Evolutionary conservation across 225 moss, liverwort and hornwort species (phyloP).

Genomic region (Physcomitrellopsis africana): DNA sequence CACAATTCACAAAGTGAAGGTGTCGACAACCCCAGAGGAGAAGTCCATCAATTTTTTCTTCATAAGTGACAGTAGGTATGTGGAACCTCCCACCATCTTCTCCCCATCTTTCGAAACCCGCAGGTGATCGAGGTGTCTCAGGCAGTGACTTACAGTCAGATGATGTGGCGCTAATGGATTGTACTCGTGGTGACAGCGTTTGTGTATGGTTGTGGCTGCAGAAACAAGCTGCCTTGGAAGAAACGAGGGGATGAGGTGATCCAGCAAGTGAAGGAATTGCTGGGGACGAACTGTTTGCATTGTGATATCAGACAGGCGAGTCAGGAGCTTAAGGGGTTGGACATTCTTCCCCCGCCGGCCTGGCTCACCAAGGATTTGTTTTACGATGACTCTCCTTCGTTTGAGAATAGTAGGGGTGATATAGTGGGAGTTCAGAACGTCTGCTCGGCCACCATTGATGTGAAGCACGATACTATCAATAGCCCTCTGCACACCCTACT

Average conservation of each 20-base stretch:
- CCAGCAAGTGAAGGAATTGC: constrained; percentile 50
- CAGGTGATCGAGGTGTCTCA: neutral
- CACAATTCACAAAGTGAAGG: constrained; percentile 81
- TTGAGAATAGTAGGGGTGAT: constrained; percentile 17
- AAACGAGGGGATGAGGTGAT: constrained; percentile 52
- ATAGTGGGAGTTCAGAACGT: neutral
- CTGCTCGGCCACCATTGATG: constrained; percentile 12
- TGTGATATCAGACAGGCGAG: constrained; percentile 47
- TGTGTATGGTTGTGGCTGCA: constrained; percentile 1
- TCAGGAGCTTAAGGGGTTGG: constrained; percentile 45
- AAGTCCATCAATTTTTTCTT: constrained; percentile 76
- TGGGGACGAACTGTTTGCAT: constrained; percentile 52
- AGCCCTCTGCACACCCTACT: constrained; percentile 74
- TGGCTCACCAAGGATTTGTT: constrained; percentile 65
- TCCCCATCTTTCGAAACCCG: neutral
- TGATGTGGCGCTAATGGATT: neutral
- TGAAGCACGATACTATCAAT: constrained; percentile 35
- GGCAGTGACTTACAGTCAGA: neutral
- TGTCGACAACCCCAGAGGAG: constrained; percentile 79
- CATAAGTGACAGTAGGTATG: constrained; percentile 61
- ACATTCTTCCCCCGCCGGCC: constrained; percentile 55
- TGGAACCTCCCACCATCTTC: neutral
- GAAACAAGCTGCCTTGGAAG: constrained; percentile 49
- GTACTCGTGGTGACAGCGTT: neutral
- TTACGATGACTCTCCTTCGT: constrained; percentile 32